Conservation (phyloP, 164 flowering plant genomes). For the Tetracentron sinense region DNA sequence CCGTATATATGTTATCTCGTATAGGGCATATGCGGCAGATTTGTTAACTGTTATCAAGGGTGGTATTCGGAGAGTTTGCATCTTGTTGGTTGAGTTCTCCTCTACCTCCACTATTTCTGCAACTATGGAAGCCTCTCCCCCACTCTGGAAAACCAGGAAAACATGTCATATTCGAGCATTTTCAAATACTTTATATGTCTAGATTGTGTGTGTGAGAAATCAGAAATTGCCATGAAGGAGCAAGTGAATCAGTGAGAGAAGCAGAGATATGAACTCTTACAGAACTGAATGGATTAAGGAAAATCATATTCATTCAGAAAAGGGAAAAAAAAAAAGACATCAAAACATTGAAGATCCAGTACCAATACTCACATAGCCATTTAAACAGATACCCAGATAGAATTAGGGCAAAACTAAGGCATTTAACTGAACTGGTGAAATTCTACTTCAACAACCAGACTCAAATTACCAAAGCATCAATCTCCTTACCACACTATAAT, state of each 20-base stretch:
- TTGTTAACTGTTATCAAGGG: constrained; percentile 79
- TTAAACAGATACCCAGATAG: neutral
- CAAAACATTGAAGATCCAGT: neutral
- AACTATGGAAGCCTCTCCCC: constrained; percentile 81
- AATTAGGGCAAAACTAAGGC: neutral
- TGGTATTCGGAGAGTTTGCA: constrained; percentile 72
- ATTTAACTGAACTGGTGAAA: too few relatives aligned
- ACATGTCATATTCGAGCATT: neutral
- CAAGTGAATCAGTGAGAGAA: too few relatives aligned
- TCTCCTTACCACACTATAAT: neutral
- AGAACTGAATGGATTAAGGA: too few relatives aligned
- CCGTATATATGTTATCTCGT: constrained; percentile 70
- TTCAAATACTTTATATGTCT: too few relatives aligned
- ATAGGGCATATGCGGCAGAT: constrained; percentile 75
- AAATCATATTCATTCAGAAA: too few relatives aligned
- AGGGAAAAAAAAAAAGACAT: neutral
- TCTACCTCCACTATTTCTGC: constrained; percentile 88
- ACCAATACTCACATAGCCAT: neutral
- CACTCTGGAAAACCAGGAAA: constrained; percentile 39
- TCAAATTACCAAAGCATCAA: too few relatives aligned
- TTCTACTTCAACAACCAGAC: too few relatives aligned
- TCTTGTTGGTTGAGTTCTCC: constrained; percentile 60
- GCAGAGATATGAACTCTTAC: too few relatives aligned
- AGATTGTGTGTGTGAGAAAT: too few relatives aligned
- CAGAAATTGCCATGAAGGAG: too few relatives aligned